Base-by-base conservation (phyloP, 2,329 filamentous ascomycete genomes). In the Clonostachys rhizophaga region DNA sequence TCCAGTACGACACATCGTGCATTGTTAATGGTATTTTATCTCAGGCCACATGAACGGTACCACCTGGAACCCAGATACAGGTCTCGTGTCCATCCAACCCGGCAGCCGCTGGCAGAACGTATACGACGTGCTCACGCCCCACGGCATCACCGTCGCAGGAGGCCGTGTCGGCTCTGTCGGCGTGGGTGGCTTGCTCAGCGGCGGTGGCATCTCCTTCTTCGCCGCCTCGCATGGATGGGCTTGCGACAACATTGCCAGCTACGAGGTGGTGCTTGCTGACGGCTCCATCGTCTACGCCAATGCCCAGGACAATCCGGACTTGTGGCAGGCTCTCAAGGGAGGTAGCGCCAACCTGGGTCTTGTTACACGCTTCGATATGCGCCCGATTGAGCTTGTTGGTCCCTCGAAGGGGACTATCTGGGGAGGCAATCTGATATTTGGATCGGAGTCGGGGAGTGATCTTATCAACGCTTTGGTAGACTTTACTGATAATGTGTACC, bases 321-420 rank as follows among this genome's bases (percentile, higher is more conserved):
- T 76, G 2, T 75, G 60, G 55, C 63, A 60, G 49, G 71, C 69
- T 1, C 57, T 75, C 5, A 68, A 70, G 43, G 73, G 71, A 6
- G 71, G 70, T 24, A 59, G 62, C n/a, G 67, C 61, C 50, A 75
- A 74, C 51, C 68, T 71, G 39, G 70, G 68, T n/a, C 56, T 65
- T 14, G 50, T 62, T 12, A 60, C 66, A 6, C 50, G 51, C 18
- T 52, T 55, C 41, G 56, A 59, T 20, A 52, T 66, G 58, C 51
- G 55, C n/a, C 52, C 60, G 11, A 62, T 65, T 12, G 57, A 59
- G 18, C 61, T 58, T 17, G 53, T 47, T 6, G 54, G 62, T 46
- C 51, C 52, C 2, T 37, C 41, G 5, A 56, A 55, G 7, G 60
- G 60, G 3, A 53, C 54, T 3, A 53, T 65, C 5, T 65, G 61